These are phyloP conservation scores for Trichomonas tenax DNA, from an alignment of 208 protist genomes.

Conservation along the genomic window DNA sequence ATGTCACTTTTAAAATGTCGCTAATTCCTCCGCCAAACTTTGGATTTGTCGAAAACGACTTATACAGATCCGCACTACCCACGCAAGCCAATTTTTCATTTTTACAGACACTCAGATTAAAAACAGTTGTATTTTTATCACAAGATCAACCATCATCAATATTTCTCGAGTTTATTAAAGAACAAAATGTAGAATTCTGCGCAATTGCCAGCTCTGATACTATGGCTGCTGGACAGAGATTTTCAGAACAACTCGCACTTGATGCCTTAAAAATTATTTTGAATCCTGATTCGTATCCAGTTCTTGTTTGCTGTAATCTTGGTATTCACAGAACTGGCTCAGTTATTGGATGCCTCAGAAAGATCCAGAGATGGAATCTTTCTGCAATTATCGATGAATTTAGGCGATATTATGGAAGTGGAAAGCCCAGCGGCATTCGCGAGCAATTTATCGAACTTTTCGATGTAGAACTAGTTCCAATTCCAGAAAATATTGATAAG, in stretches of 20 bases:
- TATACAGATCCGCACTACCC: constrained; percentile 80
- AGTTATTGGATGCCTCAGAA: constrained; percentile 84
- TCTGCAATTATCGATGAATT: constrained; percentile 91
- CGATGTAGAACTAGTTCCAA: constrained; percentile 75
- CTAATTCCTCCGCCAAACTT: constrained; percentile 19
- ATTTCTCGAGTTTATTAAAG: constrained; percentile 58
- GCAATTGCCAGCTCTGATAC: constrained; percentile 11
- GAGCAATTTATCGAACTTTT: constrained; percentile 98
- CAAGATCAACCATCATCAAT: constrained; percentile 61
- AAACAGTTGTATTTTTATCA: constrained; percentile 77
- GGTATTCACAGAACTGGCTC: constrained; percentile 83
- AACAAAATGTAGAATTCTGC: constrained; percentile 62
- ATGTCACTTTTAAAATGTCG: not conserved
- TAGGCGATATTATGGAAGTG: constrained; percentile 67
- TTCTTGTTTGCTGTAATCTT: constrained; percentile 80
- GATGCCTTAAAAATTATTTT: constrained; percentile 73
- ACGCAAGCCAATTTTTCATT: constrained; percentile 83
- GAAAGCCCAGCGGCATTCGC: constrained; percentile 61
- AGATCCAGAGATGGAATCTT: constrained; percentile 88
- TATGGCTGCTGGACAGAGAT: constrained; percentile 41
- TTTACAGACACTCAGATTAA: constrained; percentile 72
- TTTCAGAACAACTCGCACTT: constrained; percentile 56
- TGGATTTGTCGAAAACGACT: constrained; percentile 77
- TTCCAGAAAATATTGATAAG: not conserved
- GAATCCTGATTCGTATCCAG: constrained; percentile 72